Evolutionary conservation across 257 asterid genomes (phyloP).

Genomic region (Nemophila menziesii): DNA sequence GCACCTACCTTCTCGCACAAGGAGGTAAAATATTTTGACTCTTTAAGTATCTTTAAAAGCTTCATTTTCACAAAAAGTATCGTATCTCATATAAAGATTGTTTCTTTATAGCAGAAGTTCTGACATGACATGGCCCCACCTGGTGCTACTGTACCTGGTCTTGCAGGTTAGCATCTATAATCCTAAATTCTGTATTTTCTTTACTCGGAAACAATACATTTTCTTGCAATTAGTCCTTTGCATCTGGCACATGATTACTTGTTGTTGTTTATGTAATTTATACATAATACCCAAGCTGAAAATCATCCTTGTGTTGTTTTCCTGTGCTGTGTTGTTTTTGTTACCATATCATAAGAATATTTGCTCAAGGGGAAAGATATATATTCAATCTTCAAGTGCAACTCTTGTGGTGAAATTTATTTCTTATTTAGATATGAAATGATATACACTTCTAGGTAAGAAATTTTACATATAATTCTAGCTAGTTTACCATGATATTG

Average conservation of each 20-base stretch:
- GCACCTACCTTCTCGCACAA: conserved; percentile 71
- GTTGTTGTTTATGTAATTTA: conserved; percentile 42
- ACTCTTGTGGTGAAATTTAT: conserved; percentile 44
- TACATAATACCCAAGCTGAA: too few relatives aligned
- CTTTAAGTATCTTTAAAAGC: too few relatives aligned
- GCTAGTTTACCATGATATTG: too few relatives aligned
- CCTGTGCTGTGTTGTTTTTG: conserved; percentile 91
- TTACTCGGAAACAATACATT: too few relatives aligned
- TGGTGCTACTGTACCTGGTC: conserved; percentile 50
- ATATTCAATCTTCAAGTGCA: conserved; percentile 43
- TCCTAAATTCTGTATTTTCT: too few relatives aligned
- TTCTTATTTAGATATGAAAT: conserved; percentile 46
- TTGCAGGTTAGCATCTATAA: conserved; percentile 31
- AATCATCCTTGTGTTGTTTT: conserved; percentile 84
- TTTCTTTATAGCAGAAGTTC: conserved; percentile 82
- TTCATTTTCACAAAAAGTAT: too few relatives aligned
- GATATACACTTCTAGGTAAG: conserved; percentile 43
- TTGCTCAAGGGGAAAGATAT: conserved; percentile 47
- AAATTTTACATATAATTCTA: conserved; percentile 16
- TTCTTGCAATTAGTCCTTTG: too few relatives aligned
- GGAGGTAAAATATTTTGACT: conserved; percentile 47
- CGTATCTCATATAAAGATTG: too few relatives aligned
- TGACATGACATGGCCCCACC: conserved; percentile 98
- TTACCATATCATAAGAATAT: conserved; percentile 87
- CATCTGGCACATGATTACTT: conserved; percentile 34